Evolutionary conservation across 306 rosid species (phyloP), one percentile per base, ranked within the genome.

Genomic region (Hippophae rhamnoides): DNA sequence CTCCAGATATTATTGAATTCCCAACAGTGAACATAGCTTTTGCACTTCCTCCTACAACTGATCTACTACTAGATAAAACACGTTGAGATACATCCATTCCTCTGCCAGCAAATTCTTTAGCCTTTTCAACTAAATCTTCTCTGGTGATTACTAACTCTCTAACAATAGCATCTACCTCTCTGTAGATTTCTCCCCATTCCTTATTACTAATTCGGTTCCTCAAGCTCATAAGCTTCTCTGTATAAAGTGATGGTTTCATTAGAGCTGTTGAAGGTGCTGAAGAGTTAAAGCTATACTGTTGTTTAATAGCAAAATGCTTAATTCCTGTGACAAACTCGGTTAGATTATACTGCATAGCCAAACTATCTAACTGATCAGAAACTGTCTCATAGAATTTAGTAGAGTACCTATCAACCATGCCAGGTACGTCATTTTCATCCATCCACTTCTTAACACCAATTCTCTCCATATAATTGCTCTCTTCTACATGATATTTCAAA

Each of bases 401-500:
- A 25, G 88, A 76, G 71, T 92, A 92, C 56, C 60, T 82, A 69
- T 92, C 99, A 12, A 92, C 82, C 82, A 80, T 77, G 53, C 93
- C 95, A 52, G 96, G 79, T 69, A 92, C 76, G 70, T 92, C 96
- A 76, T 88, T 85, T 77, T 92, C 99, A 11, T 88, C 96, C 94
- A 92, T 85, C 99, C 99, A 92, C 68, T 86, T 65, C 84, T 73
- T 83, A 4, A 88, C 69, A 46, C 99, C 95, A 41, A 92, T 72
- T 64, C 61, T 87, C 84, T 92, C 99, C 1, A 88, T 85, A 65
- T 92, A 92, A 74, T 88, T 92, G 56, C 79, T 82, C 81, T 83
- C 76, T 57, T 92, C 93, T 8, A 92, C 96, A 44, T 82, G 96
- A 6, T 68, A 18, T 54, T 92, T 92, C 80, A 92, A 63, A 0